Base-by-base conservation (phyloP, 1,284 basidiomycete species). In the Trichosporon sp. region DNA sequence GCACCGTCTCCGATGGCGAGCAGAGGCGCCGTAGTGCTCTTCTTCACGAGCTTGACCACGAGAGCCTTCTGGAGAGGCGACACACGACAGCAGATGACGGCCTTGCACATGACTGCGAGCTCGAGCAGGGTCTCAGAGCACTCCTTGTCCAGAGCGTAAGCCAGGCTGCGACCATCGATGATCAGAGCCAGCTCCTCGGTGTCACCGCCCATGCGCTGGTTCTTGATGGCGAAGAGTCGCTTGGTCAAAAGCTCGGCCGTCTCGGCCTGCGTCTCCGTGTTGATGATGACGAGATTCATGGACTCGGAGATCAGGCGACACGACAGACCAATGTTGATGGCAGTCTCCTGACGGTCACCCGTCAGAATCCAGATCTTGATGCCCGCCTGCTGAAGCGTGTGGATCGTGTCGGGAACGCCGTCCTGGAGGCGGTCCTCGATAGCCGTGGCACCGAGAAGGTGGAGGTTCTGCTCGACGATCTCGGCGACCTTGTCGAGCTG, bases 361-460 rank as follows among this genome's bases (percentile, higher is more conserved):
- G 96, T 99, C 58, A 99, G 82, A 10, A 99, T 94, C 96, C 96
- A 99, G 36, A 99, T 89, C 85, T 98, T 98, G 82, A 99, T 98
- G 0, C 96, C 96, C 29, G 95, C 95, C 84, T 90, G 92, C 75
- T 99, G 96, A 44, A 99, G 81, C 1, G 94, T 98, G 76, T 98
- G 94, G 65, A 99, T 99, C 2, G 96, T 89, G 73, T 99, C 96
- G 0, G 96, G 96, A 0, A 99, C 96, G 52, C 96, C 96, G 62
- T 99, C 96, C 78, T 99, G 96, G 32, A 99, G 83, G 79, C 96
- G 97, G 80, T 99, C 96, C 79, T 99, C 96, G 71, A 99, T 95
- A 6, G 96, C 96, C 1, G 96, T 99, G 9, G 96, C 95, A 9
- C 96, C 96, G 2, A 99, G 85, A 19, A 99, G 76, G 71, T 91